A percentile compares a stretch with the other conserved stretches of the same genome.
Conservation (phyloP, 805 yeast species). For the Wickerhamiella lipophila region DNA sequence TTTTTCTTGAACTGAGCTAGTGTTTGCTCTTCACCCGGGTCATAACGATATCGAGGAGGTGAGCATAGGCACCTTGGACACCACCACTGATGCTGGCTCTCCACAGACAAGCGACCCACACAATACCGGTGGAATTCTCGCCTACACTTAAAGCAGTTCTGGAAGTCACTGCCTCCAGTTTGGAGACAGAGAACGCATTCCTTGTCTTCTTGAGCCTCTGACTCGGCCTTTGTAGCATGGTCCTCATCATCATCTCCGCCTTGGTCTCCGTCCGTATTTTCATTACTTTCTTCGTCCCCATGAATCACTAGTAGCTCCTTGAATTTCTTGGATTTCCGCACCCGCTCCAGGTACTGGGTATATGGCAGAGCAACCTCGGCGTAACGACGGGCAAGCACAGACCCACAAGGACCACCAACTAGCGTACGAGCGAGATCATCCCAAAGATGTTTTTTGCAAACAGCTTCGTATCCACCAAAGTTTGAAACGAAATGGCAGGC, state of each 20-base stretch:
- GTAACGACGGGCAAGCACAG: slow-evolving; percentile 14
- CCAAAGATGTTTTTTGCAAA: slow-evolving; percentile 18
- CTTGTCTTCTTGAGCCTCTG: background rate
- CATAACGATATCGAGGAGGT: slow-evolving; percentile 79
- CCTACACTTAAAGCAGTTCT: slow-evolving; percentile 35
- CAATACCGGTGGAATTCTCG: slow-evolving; percentile 56
- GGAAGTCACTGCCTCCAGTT: background rate
- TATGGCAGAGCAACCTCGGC: slow-evolving; percentile 22
- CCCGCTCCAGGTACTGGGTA: slow-evolving; percentile 21
- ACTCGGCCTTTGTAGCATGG: background rate
- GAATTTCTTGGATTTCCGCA: slow-evolving; percentile 6
- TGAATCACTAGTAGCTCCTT: background rate
- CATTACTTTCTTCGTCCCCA: too few relatives aligned
- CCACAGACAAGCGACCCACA: slow-evolving; percentile 22
- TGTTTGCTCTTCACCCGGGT: slow-evolving; percentile 48
- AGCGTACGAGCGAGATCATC: slow-evolving; percentile 12
- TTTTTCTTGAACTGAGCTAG: slow-evolving; percentile 47
- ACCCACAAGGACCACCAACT: slow-evolving; percentile 12
- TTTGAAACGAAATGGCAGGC: slow-evolving; percentile 24
- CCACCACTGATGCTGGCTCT: slow-evolving; percentile 52
- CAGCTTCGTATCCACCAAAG: slow-evolving; percentile 24
- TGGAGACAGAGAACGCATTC: background rate
- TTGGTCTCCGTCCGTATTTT: background rate
- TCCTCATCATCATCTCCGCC: slow-evolving; percentile 42
- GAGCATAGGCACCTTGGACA: slow-evolving; percentile 80